phyloP scores from a whole-genome alignment of 176 grass and related monocot species.

The Triticum urartu region DNA sequence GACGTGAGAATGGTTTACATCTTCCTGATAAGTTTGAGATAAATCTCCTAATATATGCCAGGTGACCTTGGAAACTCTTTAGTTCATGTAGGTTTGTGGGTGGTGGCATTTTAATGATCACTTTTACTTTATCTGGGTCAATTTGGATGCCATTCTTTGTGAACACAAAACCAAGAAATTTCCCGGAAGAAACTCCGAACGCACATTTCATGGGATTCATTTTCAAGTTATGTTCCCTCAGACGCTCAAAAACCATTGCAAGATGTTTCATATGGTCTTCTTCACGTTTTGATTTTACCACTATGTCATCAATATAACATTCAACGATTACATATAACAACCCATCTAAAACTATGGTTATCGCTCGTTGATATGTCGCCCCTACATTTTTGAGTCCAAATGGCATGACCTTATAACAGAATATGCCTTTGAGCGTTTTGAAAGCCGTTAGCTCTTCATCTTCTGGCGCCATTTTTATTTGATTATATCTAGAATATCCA shows the following conservation, averaged over 20 bases:
- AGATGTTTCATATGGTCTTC: not conserved
- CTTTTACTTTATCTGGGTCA: not conserved
- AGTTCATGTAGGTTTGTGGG: not conserved
- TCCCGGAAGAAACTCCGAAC: not conserved
- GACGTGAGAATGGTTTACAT: not conserved
- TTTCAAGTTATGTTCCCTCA: not conserved
- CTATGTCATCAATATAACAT: conserved; percentile 14
- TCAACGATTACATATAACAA: not conserved
- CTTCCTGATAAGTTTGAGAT: not conserved
- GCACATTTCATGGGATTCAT: not conserved
- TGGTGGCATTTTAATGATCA: not conserved
- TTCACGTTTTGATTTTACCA: not conserved
- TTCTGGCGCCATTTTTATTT: not conserved
- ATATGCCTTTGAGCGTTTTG: not conserved
- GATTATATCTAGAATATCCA: too few relatives aligned
- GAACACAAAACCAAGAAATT: not conserved
- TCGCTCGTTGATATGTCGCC: not conserved
- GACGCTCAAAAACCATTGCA: not conserved
- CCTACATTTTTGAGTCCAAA: too few relatives aligned
- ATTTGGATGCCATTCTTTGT: not conserved
- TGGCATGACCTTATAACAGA: too few relatives aligned
- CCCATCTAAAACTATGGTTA: not conserved
- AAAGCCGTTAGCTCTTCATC: not conserved
- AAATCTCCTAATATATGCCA: too few relatives aligned
- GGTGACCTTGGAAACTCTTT: too few relatives aligned